Conservation (phyloP, 441 rosid genomes). For the Populus hybrid region DNA sequence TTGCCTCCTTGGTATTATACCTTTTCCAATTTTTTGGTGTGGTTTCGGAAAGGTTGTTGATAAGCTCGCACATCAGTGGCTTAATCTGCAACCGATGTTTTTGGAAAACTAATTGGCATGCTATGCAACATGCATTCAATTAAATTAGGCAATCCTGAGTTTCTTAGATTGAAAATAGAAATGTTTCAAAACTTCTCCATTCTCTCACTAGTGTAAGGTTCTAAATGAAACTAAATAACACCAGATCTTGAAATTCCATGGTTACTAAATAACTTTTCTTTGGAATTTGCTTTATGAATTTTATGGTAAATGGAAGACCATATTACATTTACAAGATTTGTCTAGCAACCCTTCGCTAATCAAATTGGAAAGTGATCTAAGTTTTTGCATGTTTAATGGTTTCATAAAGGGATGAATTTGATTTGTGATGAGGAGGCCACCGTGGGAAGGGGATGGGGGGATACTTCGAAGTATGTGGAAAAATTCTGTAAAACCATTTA, state of each 20-base stretch:
- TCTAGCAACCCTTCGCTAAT: neutral
- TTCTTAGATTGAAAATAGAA: neutral
- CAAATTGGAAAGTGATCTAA: neutral
- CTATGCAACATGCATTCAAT: neutral
- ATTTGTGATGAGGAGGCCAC: neutral
- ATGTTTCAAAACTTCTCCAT: neutral
- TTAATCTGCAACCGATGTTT: neutral
- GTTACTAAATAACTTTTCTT: neutral
- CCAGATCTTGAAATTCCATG: neutral
- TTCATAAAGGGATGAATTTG: neutral
- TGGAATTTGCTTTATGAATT: neutral
- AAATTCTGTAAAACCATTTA: neutral
- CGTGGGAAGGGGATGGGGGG: neutral
- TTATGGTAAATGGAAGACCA: neutral
- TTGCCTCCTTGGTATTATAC: constrained; percentile 76
- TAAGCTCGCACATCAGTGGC: neutral
- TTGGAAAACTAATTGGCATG: neutral
- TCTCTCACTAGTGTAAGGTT: neutral
- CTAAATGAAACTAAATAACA: neutral
- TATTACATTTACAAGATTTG: neutral
- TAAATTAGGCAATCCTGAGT: neutral
- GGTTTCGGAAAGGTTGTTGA: constrained; percentile 1
- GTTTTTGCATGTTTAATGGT: neutral
- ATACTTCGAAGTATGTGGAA: neutral
- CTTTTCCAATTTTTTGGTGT: constrained; percentile 7